Base-by-base conservation (phyloP, 768 basidiomycete genomes). In the Kwoniella sp. region DNA sequence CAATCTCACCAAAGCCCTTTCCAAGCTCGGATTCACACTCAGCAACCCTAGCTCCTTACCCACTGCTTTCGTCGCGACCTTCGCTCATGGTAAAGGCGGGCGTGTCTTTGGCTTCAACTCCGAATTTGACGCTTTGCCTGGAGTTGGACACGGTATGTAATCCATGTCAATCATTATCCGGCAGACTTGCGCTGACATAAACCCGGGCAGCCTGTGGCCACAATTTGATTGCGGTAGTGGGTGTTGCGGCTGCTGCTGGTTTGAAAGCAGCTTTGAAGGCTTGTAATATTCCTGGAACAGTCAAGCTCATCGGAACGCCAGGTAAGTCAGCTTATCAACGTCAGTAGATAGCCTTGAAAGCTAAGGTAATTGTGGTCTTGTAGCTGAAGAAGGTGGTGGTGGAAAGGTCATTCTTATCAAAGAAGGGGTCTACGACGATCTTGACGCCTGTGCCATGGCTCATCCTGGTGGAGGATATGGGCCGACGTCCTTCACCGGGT, bases 331-430 rank as follows among this genome's bases (percentile, higher is more conserved):
- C 13, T 33, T 33, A 57, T 47, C 60, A 26, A 54, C 36, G n/a
- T n/a, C n/a, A n/a, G n/a, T n/a, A 24, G 5, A 9, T 48, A 5
- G 13, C 25, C 5, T 26, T 56, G 44, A 51, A 1, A 3, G 12
- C 22, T 30, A 1, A 1, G 17, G 15, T 19, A 47, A 56, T 70
- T 68, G 2, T 70, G 72, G 54, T 26, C 12, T 56, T 24, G 1
- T 71, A 71, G 73, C 71, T 6, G 73, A 75, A 51, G 73, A 75
- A 60, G 73, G 73, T 4, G 73, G 71, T 19, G 71, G 60, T 22
- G 73, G 73, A 5, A 75, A 75, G 29, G 58, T 65, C 51, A 64
- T 61, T 27, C 55, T 75, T 8, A 53, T 72, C n/a, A 46, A 68
- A 3, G 40, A 59, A 46, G 73, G 73, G 8, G 71, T 66, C 4